These are phyloP conservation scores for Colletotrichum gloeosporioides DNA, from an alignment of 2,329 filamentous ascomycete genomes.

Conservation along the genomic window DNA sequence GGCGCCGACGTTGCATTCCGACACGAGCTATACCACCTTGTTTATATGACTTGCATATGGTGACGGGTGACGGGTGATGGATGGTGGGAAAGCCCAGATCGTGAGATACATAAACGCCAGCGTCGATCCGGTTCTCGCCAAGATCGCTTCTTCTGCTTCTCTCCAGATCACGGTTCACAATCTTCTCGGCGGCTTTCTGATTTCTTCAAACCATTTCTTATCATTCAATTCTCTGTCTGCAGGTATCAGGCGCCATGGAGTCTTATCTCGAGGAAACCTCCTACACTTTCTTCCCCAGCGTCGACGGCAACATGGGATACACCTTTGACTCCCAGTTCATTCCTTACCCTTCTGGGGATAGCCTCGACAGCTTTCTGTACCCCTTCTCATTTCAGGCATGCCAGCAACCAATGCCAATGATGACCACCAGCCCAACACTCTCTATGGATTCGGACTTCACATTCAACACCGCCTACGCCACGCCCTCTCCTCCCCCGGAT, in stretches of 20 bases:
- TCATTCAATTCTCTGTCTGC: background rate
- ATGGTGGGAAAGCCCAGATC: background rate
- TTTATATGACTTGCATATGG: conserved; percentile 11
- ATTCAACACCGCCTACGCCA: background rate
- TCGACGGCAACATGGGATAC: background rate
- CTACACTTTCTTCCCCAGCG: background rate
- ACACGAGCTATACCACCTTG: conserved; percentile 1
- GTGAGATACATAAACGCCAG: conserved; percentile 14
- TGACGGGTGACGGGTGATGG: background rate
- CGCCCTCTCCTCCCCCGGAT: background rate
- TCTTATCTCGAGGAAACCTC: conserved; percentile 3
- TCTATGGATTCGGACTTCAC: background rate
- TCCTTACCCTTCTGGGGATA: background rate
- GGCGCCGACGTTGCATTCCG: conserved; percentile 1
- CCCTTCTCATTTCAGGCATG: background rate
- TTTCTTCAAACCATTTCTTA: background rate
- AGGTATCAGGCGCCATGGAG: background rate
- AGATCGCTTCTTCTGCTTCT: background rate
- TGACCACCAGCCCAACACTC: background rate
- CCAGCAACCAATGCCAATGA: background rate
- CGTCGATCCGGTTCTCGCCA: conserved; percentile 5
- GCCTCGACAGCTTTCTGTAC: background rate
- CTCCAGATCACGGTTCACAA: background rate
- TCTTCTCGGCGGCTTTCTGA: background rate
- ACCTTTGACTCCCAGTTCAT: conserved; percentile 7